A percentile compares a stretch with the other conserved stretches of the same genome.
These are phyloP conservation scores for Forsythia suspensa DNA, from an alignment of 257 asterid genomes.

Conservation along the genomic window DNA sequence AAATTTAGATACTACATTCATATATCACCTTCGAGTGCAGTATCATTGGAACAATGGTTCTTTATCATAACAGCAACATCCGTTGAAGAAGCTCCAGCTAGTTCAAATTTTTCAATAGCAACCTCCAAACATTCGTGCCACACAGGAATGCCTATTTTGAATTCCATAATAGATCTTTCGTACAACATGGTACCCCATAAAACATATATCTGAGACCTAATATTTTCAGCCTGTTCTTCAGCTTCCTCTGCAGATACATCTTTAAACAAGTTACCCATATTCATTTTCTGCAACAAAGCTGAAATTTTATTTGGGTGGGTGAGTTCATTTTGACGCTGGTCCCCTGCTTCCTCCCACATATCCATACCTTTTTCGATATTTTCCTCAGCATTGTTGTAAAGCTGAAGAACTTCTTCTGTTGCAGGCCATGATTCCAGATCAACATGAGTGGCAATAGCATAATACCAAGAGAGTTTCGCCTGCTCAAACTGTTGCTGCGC, in stretches of 20 bases:
- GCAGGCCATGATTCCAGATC: constrained; percentile 70
- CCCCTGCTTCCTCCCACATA: constrained; percentile 74
- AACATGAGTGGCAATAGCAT: constrained; percentile 47
- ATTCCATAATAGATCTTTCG: constrained; percentile 87
- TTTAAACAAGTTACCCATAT: constrained; percentile 40
- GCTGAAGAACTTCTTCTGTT: constrained; percentile 55
- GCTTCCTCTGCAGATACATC: constrained; percentile 63
- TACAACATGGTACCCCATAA: constrained; percentile 86
- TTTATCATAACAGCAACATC: constrained; percentile 86
- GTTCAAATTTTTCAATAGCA: constrained; percentile 76
- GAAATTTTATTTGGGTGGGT: constrained; percentile 34
- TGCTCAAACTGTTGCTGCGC: constrained; percentile 82
- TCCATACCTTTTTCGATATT: constrained; percentile 77
- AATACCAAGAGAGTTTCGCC: constrained; percentile 86
- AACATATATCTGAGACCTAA: constrained; percentile 67
- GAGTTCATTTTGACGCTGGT: constrained; percentile 36
- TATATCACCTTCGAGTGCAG: constrained; percentile 60
- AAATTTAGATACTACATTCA: constrained; percentile 1
- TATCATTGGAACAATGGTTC: constrained; percentile 69
- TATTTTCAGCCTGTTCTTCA: constrained; percentile 55
- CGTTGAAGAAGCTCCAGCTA: constrained; percentile 85
- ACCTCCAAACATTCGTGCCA: constrained; percentile 87
- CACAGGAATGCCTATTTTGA: constrained; percentile 68
- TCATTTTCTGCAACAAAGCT: constrained; percentile 45
- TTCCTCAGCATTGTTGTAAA: constrained; percentile 77